Conservation (phyloP, 768 basidiomycete species). For the Kwoniella europaea region DNA sequence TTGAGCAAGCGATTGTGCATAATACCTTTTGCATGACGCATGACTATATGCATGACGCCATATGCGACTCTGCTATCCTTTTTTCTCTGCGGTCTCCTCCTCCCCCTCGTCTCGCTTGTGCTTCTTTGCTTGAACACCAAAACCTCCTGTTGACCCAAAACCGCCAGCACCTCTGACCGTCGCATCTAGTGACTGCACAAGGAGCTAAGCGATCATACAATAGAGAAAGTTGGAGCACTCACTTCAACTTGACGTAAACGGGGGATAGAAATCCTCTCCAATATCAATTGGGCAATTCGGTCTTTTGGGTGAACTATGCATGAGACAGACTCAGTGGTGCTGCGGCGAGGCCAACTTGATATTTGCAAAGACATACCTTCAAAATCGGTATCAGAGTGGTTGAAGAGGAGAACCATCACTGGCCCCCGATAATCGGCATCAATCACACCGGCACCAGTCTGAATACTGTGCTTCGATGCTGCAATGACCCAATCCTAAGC, state of each 20-base stretch:
- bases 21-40: neutral
- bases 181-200: conserved; percentile 72
- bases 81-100: neutral
- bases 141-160: conserved; percentile 92
- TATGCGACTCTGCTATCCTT: neutral
- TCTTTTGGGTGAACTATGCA: conserved; percentile 86
- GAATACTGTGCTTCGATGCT: conserved; percentile 97
- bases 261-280: conserved; percentile 86
- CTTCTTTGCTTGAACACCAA: conserved; percentile 36
- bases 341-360: neutral
- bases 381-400: conserved; percentile 86
- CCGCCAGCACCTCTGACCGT: conserved; percentile 84
- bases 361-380: conserved; percentile 63
- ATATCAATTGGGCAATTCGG: conserved; percentile 88
- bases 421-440: conserved; percentile 96
- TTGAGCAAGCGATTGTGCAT: neutral
- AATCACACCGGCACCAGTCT: conserved; percentile 94
- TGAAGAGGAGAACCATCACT: conserved; percentile 89
- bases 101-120: conserved; percentile 18
- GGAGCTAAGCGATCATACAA: conserved; percentile 14
- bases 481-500: neutral
- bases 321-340: neutral
- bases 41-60: neutral
- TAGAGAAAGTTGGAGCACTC: conserved; percentile 51
- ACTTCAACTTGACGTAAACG: conserved; percentile 84